Base-by-base conservation (phyloP, 345 rosid species). In the Gossypium arboreum region DNA sequence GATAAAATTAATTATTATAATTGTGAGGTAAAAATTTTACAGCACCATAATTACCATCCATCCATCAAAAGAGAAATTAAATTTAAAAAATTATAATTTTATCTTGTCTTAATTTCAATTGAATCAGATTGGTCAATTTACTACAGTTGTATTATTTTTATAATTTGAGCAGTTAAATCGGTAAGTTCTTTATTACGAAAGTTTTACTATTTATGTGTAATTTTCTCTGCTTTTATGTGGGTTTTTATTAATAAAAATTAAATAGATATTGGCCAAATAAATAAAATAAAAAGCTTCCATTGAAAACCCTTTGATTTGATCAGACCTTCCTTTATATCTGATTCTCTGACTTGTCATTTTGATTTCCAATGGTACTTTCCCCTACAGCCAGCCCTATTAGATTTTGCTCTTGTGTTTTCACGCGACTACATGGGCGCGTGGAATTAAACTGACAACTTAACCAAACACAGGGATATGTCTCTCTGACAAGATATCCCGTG, bases 1-100 rank as follows among this genome's bases (percentile, higher is more conserved):
- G 0, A 4, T 4, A 0, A 29, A 0, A 29, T 29, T 29, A 29
- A 3, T 29, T 29, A 29, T 29, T 29, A 0, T 29, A 29, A 29
- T 0, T 29, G 0, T 29, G 0, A 29, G 0, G 0, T 29, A 3
- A 29, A 29, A 29, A 3, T 29, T 29, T 29, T 0, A 3, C 0
- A 0, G 4, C 4, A 29, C 1, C 39, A 29, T 0, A 0, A 29
- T 29, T 0, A 29, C 4, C 0, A 0, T 29, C 0, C 0, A 29
- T 29, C 34, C 34, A 29, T 29, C 2, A 0, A 29, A 29, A 29
- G 4, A 3, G 34, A 3, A 29, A 29, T 1, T 29, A 29, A 29
- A 29, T 29, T 29, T 3, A 29, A 3, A 3, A 29, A 3, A 4
- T 5, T 5, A 34, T 34, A 29, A 34, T 34, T 34, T 34, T 5